Evolutionary conservation across 2,329 filamentous ascomycete species (phyloP).

Genomic region (Clarireedia monteithiana): DNA sequence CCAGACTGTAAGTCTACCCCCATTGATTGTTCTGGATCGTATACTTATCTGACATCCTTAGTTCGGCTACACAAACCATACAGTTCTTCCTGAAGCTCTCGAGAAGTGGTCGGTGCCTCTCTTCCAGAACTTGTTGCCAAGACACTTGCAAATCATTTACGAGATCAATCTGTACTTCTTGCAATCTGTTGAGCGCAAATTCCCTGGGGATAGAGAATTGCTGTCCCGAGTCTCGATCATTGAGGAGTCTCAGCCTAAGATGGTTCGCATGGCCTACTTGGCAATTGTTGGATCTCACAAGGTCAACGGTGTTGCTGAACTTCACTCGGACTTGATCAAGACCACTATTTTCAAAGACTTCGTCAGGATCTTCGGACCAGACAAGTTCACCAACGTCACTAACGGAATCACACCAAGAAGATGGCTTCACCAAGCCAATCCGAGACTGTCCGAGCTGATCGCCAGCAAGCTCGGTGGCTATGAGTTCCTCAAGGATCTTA

Average conservation of each 20-base stretch:
- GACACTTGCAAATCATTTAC: constrained; percentile 95
- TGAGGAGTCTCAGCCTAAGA: constrained; percentile 93
- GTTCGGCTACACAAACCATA: constrained; percentile 98
- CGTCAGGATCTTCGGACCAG: constrained; percentile 84
- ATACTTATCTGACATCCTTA: constrained; percentile 9
- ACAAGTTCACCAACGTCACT: constrained; percentile 98
- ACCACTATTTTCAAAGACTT: constrained; percentile 99
- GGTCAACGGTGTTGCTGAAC: constrained; percentile 95
- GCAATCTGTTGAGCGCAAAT: constrained; percentile 80
- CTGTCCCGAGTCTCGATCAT: constrained; percentile 89
- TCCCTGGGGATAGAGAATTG: constrained; percentile 83
- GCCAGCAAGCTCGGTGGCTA: constrained; percentile 78
- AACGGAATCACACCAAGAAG: constrained; percentile 94
- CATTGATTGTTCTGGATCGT: not conserved
- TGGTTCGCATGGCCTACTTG: constrained; percentile 94
- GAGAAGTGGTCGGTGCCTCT: constrained; percentile 98
- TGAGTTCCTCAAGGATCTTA: constrained; percentile 85
- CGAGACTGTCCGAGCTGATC: constrained; percentile 83
- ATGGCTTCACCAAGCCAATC: constrained; percentile 97
- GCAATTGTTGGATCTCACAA: constrained; percentile 98
- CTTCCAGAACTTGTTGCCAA: constrained; percentile 84
- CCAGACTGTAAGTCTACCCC: constrained; percentile 44
- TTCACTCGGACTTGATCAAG: constrained; percentile 96
- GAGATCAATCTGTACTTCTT: constrained; percentile 96
- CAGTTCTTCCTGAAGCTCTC: constrained; percentile 88